These are phyloP conservation scores for Amaranthus tricolor DNA, from an alignment of 179 eudicot genomes.

Conservation along the genomic window DNA sequence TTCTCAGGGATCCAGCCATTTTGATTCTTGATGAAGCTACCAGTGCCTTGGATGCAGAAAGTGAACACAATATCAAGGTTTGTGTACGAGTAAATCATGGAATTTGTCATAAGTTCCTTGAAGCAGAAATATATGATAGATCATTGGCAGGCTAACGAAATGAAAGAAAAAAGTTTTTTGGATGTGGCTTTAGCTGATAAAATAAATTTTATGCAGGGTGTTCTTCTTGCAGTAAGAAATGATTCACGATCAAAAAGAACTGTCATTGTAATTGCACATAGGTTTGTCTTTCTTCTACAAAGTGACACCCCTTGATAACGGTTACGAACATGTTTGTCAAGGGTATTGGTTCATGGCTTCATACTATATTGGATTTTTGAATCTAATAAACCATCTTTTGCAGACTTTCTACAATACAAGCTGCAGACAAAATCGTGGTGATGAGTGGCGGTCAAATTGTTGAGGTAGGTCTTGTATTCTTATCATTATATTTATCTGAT, in stretches of 20 bases:
- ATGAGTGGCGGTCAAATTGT: slow-evolving; percentile 83
- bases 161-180: background rate
- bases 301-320: background rate
- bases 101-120: background rate
- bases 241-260: slow-evolving; percentile 67
- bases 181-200: slow-evolving; percentile 6
- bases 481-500: background rate
- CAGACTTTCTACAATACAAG: slow-evolving; percentile 96
- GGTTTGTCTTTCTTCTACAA: slow-evolving; percentile 41
- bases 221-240: slow-evolving; percentile 65
- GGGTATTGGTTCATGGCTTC: slow-evolving; percentile 9
- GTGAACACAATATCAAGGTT: slow-evolving; percentile 96
- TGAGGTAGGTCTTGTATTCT: slow-evolving; percentile 53
- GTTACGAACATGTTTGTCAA: background rate
- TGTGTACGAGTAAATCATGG: slow-evolving; percentile 6
- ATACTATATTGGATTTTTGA: slow-evolving; percentile 10
- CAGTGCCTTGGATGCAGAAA: slow-evolving; percentile 97
- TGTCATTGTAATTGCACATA: slow-evolving; percentile 87
- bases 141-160: background rate
- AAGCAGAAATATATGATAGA: background rate
- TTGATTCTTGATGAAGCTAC: slow-evolving; percentile 98
- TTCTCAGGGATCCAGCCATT: slow-evolving; percentile 86
- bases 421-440: slow-evolving; percentile 91
- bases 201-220: slow-evolving; percentile 54
- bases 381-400: slow-evolving; percentile 18